Percentiles rank a stretch among this genome's conserved stretches.
Conservation (phyloP, 306 rosid species). For the Boehmeria nivea region DNA sequence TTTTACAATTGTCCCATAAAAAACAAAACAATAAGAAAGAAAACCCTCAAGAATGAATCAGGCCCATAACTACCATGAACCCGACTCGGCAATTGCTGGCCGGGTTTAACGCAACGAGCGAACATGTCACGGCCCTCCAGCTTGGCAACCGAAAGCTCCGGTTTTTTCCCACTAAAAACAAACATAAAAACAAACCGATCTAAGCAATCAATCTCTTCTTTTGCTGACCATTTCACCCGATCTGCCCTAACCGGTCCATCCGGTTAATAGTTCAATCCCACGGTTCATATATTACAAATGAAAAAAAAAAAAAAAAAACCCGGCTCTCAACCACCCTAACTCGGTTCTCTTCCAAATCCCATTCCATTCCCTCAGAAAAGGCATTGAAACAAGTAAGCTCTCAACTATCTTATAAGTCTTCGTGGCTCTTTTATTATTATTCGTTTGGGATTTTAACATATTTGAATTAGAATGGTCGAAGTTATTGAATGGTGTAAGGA, state of each 20-base stretch:
- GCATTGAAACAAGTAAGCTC: slow-evolving; percentile 44
- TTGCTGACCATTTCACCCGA: slow-evolving; percentile 34
- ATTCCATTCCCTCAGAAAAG: slow-evolving; percentile 5
- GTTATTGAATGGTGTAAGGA: too few relatives aligned
- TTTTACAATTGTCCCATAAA: too few relatives aligned
- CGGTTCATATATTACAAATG: slow-evolving; percentile 29
- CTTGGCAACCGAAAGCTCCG: slow-evolving; percentile 38
- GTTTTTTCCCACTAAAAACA: slow-evolving; percentile 26
- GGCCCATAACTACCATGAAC: slow-evolving; percentile 4
- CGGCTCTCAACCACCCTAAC: slow-evolving; percentile 24
- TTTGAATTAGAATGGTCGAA: too few relatives aligned
- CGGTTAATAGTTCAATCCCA: slow-evolving; percentile 28
- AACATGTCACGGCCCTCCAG: slow-evolving; percentile 23
- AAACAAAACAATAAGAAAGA: too few relatives aligned
- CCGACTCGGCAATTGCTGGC: not conserved
- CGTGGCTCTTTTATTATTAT: not conserved
- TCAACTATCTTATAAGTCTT: too few relatives aligned
- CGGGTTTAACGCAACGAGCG: too few relatives aligned
- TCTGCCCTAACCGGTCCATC: slow-evolving; percentile 63
- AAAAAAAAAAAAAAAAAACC: too few relatives aligned
- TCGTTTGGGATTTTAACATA: too few relatives aligned
- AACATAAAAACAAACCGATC: slow-evolving; percentile 50
- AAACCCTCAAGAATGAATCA: too few relatives aligned
- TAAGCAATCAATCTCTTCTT: not conserved
- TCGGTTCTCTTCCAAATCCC: slow-evolving; percentile 52